These are phyloP conservation scores for Aechmea fasciata DNA, from an alignment of 176 grass and related monocot genomes.

Conservation along the genomic window DNA sequence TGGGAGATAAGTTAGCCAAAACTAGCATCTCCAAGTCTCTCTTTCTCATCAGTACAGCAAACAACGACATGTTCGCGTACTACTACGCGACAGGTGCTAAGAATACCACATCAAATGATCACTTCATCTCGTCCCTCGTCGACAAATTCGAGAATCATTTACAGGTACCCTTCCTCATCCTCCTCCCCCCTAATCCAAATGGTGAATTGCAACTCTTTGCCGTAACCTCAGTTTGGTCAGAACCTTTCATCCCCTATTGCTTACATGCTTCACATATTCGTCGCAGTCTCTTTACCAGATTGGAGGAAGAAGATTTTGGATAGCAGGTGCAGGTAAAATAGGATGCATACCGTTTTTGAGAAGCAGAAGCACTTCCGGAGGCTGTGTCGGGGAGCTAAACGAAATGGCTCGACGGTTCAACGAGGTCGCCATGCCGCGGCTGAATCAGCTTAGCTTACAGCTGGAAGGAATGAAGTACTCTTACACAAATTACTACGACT, in stretches of 20 bases:
- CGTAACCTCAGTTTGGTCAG: too few relatives aligned
- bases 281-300: constrained; percentile 17
- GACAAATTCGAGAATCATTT: constrained; percentile 19
- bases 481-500: background rate
- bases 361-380: background rate
- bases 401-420: constrained; percentile 18
- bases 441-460: constrained; percentile 15
- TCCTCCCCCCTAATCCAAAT: too few relatives aligned
- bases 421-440: background rate
- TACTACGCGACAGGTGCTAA: background rate
- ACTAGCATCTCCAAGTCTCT: constrained; percentile 17
- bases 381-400: constrained; percentile 21
- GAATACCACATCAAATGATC: constrained; percentile 5
- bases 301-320: constrained; percentile 30
- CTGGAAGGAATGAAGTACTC: constrained; percentile 29
- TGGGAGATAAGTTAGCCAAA: background rate
- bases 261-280: too few relatives aligned
- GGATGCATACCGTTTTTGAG: constrained; percentile 28
- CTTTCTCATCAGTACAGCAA: constrained; percentile 19
- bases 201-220: too few relatives aligned
- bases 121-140: constrained; percentile 14
- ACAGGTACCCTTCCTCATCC: constrained; percentile 9
- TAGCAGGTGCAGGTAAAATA: background rate
- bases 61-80: constrained; percentile 25
- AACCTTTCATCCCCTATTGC: too few relatives aligned